phyloP scores from a whole-genome alignment of 441 rosid species.

The Macaranga tanarius region DNA sequence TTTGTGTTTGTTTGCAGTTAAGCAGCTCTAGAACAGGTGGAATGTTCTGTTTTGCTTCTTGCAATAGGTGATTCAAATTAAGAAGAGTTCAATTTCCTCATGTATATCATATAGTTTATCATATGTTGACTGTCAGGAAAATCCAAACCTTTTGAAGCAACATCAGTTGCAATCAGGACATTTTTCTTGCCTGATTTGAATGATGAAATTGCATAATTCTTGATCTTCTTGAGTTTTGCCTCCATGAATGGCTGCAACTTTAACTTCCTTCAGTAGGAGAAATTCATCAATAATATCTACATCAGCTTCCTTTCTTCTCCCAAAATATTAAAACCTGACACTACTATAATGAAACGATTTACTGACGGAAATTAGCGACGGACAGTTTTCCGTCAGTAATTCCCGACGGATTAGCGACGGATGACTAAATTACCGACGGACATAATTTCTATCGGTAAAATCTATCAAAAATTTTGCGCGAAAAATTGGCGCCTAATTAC shows the following conservation, averaged over 20 bases:
- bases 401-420: no score
- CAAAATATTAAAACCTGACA: conserved; percentile 49
- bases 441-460: no score
- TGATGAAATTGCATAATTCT: conserved; percentile 79
- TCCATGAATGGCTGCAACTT: conserved; percentile 86
- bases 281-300: conserved; percentile 21
- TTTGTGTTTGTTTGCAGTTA: no score
- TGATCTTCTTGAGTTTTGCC: conserved; percentile 87
- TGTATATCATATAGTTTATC: conserved; percentile 93
- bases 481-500: no score
- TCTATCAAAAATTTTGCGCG: no score
- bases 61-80: conserved; percentile 83
- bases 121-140: conserved; percentile 94
- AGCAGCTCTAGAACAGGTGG: conserved; percentile 74
- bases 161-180: conserved; percentile 86
- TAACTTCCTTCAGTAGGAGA: conserved; percentile 84
- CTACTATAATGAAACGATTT: no score
- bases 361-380: no score
- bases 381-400: no score
- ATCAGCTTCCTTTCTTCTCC: no score
- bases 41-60: conserved; percentile 93
- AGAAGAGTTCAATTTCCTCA: conserved; percentile 76
- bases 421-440: no score
- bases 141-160: conserved; percentile 93
- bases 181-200: conserved; percentile 86